A percentile compares a stretch with the other conserved stretches of the same genome.
Conservation (phyloP, 176 grass and related monocot genomes). For the Oryza nivara region DNA sequence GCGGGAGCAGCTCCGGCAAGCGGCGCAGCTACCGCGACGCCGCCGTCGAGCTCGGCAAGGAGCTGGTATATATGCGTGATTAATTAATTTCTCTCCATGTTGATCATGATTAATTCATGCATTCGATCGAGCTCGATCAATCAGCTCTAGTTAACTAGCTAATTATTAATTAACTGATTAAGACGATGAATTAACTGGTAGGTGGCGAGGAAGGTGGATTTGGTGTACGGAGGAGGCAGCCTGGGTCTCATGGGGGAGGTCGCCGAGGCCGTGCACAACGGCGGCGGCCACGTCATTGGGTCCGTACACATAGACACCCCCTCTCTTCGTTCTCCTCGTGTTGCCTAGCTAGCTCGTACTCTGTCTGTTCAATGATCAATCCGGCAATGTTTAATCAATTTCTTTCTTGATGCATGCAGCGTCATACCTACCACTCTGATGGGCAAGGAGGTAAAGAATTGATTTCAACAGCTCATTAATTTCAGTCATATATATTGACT, state of each 20-base stretch:
- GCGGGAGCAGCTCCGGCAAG: constrained; percentile 97
- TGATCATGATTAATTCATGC: neutral
- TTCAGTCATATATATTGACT: too few relatives aligned
- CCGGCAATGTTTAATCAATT: neutral
- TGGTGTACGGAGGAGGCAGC: constrained; percentile 95
- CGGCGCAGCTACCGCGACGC: constrained; percentile 89
- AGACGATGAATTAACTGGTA: neutral
- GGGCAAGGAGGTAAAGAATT: constrained; percentile 70
- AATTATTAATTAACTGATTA: neutral
- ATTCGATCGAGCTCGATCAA: too few relatives aligned
- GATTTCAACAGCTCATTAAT: too few relatives aligned
- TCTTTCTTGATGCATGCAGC: constrained; percentile 25
- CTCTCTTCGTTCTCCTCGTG: neutral
- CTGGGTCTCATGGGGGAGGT: constrained; percentile 94
- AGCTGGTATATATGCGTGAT: constrained; percentile 49
- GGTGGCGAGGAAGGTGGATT: constrained; percentile 82
- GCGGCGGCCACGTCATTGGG: constrained; percentile 91
- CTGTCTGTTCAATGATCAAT: neutral
- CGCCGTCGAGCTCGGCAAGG: constrained; percentile 84
- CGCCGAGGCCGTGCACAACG: constrained; percentile 83
- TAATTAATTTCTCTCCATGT: neutral
- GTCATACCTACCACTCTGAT: constrained; percentile 84
- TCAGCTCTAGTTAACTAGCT: too few relatives aligned
- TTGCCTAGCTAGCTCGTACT: too few relatives aligned
- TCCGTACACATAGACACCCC: neutral